phyloP scores from a whole-genome alignment of 257 asterid genomes.

The Eustoma russellianum region DNA sequence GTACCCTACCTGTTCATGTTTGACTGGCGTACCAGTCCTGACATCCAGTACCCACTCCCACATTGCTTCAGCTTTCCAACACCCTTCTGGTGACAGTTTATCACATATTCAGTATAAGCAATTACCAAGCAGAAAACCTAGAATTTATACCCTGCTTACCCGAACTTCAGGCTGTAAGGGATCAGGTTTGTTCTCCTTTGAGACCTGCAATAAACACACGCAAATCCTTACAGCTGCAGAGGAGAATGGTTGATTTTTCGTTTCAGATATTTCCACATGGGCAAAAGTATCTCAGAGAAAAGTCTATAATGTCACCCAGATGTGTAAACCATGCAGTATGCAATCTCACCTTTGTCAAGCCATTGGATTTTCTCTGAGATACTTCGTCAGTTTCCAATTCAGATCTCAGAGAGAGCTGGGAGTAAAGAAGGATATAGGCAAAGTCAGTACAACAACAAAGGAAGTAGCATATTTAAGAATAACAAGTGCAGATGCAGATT shows the following conservation, averaged over 20 bases:
- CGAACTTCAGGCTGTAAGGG: conserved; percentile 34
- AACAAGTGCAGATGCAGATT: not conserved
- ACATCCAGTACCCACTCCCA: conserved; percentile 30
- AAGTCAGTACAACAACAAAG: not conserved
- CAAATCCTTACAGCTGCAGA: not conserved
- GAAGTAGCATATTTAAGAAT: not conserved
- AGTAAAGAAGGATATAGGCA: not conserved
- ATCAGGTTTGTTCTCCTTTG: conserved; percentile 35
- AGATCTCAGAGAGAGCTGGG: conserved; percentile 60
- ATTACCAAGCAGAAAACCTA: not conserved
- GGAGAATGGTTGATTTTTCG: not conserved
- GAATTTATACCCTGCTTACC: conserved; percentile 28
- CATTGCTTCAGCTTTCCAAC: conserved; percentile 51
- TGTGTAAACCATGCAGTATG: not conserved
- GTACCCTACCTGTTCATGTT: conserved; percentile 36
- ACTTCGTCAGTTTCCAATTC: conserved; percentile 18
- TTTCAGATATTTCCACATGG: too few relatives aligned
- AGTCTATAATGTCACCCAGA: too few relatives aligned
- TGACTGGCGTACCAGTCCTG: conserved; percentile 27
- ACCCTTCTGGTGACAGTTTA: conserved; percentile 23
- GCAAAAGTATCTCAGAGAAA: too few relatives aligned
- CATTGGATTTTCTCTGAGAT: conserved; percentile 20
- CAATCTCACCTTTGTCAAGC: conserved; percentile 38
- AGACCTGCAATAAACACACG: conserved; percentile 20
- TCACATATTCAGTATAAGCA: not conserved